Evolutionary conservation across 2,329 filamentous ascomycete species (phyloP).

Genomic region (Aspergillus melleus): DNA sequence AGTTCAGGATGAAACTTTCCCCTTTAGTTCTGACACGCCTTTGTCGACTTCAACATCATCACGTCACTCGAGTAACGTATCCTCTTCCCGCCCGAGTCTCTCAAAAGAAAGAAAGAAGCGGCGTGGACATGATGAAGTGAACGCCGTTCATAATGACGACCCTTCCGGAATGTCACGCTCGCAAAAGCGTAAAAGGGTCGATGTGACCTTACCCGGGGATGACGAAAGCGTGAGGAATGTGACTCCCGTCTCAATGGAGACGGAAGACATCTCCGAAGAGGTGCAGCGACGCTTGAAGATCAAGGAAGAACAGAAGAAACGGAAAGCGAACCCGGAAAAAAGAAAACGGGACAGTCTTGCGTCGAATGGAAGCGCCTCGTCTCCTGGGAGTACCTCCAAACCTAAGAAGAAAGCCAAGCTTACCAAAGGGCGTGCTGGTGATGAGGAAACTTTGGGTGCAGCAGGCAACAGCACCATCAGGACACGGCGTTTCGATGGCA

Average conservation of each 20-base stretch:
- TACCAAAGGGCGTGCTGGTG: background rate
- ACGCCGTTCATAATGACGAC: background rate
- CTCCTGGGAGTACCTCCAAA: conserved; percentile 6
- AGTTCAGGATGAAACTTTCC: background rate
- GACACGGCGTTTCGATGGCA: background rate
- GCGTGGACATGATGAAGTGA: conserved; percentile 11
- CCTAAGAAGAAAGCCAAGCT: conserved; percentile 21
- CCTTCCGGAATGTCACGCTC: conserved; percentile 2
- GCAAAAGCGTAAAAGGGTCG: conserved; percentile 26
- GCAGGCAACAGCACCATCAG: background rate
- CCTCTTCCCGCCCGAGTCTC: background rate
- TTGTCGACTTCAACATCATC: background rate
- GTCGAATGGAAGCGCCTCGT: conserved; percentile 26
- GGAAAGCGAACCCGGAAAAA: conserved; percentile 34
- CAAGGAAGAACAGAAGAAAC: conserved; percentile 41
- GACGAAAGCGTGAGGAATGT: conserved; percentile 26
- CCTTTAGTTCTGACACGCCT: background rate
- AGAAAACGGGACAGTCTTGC: conserved; percentile 40
- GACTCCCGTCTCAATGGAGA: conserved; percentile 31
- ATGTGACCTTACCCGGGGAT: conserved; percentile 17
- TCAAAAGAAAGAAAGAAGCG: conserved; percentile 22
- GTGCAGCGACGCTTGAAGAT: conserved; percentile 46
- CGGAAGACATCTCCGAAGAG: conserved; percentile 48
- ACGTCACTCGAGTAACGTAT: background rate
- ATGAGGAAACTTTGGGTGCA: background rate